Base-by-base conservation (phyloP, 768 basidiomycete genomes). In the Termitomyces sp. region DNA sequence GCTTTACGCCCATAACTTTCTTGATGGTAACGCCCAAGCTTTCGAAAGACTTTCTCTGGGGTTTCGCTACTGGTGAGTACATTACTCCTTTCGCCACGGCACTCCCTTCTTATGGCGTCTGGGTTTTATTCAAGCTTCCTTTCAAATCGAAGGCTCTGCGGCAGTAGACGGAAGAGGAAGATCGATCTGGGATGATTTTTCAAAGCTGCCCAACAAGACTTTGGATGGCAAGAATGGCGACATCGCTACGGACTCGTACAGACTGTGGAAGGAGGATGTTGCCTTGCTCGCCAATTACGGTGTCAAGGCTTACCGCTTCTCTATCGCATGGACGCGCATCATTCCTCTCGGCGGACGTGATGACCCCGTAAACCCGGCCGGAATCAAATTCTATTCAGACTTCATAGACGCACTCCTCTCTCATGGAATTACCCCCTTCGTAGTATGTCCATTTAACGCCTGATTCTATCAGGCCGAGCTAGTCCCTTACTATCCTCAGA, bases 161-260 rank as follows among this genome's bases (percentile, higher is more conserved):
- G 68, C 79, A 53, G 76, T 73, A 18, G 84, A 82, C 58, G 84
- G 84, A 14, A 82, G 86, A 49, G 85, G 85, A 10, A 82, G 82
- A 64, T 85, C 84, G 16, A 82, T 89, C 62, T 90, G 88, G 88
- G 88, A 91, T 65, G 84, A 81, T 67, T 89, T 87, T 69, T 76
- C 84, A 28, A 79, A 80, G 53, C 68, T 71, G 16, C 85, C 86
- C 0, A 87, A 87, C 36, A 87, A 87, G 74, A 88, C 86, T 5
- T 67, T 78, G 55, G 89, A 89, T 64, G 87, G 88, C 3, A 68
- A 76, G 49, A 76, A 83, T 66, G 87, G 86, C 7, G 85, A 87
- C 64, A 79, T 84, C 52, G 87, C 88, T 6, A 88, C 86, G 48
- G 84, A 87, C 69, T 88, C 87, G 13, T 86, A 88, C 72, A 77